Conservation (phyloP, 306 rosid genomes). For the Nissolia schottii region DNA sequence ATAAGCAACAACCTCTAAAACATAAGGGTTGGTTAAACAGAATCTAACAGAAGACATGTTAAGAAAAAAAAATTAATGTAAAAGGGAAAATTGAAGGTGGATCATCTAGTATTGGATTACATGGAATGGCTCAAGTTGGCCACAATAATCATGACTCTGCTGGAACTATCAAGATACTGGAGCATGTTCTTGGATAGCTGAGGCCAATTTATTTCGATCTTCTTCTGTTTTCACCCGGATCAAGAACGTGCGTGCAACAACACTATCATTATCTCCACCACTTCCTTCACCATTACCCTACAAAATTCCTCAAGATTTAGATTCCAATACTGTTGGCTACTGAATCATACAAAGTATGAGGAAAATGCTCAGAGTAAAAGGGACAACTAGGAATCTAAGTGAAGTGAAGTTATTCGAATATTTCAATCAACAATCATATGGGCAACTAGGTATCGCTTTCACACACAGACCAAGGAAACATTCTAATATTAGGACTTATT, state of each 20-base stretch:
- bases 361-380: neutral
- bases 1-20: conserved; percentile 24
- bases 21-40: conserved; percentile 4
- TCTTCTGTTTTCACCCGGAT: conserved; percentile 83
- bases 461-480: neutral
- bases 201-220: conserved; percentile 71
- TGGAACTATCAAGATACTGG: conserved; percentile 53
- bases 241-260: conserved; percentile 80
- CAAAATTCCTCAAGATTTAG: conserved; percentile 24
- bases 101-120: conserved; percentile 11
- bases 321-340: neutral
- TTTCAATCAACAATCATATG: neutral
- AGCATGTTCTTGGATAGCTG: conserved; percentile 83
- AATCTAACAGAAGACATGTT: conserved; percentile 10
- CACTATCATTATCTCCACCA: conserved; percentile 41
- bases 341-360: neutral
- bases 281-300: conserved; percentile 62
- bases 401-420: conserved; percentile 4
- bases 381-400: neutral
- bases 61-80: conserved; percentile 6
- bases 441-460: neutral
- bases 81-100: conserved; percentile 25
- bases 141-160: conserved; percentile 10
- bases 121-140: conserved; percentile 20
- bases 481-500: neutral